Evolutionary conservation across 2,329 filamentous ascomycete genomes (phyloP), one percentile per base, ranked within the genome.

Genomic region (Exophiala oligosperma): DNA sequence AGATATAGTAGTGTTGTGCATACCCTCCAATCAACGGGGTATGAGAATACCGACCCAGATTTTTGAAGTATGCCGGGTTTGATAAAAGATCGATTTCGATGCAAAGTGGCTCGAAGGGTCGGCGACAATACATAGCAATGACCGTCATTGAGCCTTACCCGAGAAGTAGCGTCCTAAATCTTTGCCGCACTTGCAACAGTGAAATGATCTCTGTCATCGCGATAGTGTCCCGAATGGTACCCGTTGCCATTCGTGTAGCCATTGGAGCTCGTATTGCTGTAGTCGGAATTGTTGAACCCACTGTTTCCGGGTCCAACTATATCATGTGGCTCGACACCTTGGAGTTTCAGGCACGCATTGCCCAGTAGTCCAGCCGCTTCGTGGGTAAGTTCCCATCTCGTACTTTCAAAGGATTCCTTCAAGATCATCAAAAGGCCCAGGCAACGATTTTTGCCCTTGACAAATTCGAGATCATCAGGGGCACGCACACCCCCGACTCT

Each of bases 371-470:
- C 88, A 32, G 89, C 89, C 37, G 91, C 93, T 74, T 97, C 94
- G 57, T 94, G 88, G 62, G 97, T 78, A 54, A 97, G 76, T 77
- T 97, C 92, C 93, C 93, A 97, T 49, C 92, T 82, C 32, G 92
- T 92, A 67, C 87, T 87, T 64, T 83, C 80, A 71, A 97, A 97
- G 41, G 89, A 88, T 56, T 91, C 88, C 61, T 88, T 86, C 59
- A 99, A 81, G 35, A 96, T 83, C 74, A 94, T 82, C 64, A 97
- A 75, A 70, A 97, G 73, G 0, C 92, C 89, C 49, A 91, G 83
- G 71, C 91, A 96, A 17, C 84, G 83, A 71, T 97, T 97, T 63
- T 95, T 84, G 24, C 91, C 90, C 40, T 80, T 82, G 72, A 90
- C 83, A 26, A 79, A 77, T 66, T 88, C 87, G 24, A 97, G 79